Evolutionary conservation across 2,329 filamentous ascomycete genomes (phyloP).

Genomic region (Dactylonectria estremocensis): DNA sequence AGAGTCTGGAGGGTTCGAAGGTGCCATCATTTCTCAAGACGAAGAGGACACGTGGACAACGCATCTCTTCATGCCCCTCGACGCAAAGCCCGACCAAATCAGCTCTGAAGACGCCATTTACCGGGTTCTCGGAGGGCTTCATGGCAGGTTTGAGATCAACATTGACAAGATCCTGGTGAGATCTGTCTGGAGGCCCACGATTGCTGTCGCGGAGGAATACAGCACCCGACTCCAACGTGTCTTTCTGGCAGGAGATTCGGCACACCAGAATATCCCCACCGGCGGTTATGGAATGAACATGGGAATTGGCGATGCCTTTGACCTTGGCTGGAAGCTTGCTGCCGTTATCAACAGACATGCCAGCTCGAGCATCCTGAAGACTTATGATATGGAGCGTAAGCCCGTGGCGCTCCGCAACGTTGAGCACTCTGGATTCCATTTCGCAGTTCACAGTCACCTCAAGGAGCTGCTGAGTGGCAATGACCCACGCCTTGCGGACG

Average conservation of each 20-base stretch:
- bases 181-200: slow-evolving; percentile 39
- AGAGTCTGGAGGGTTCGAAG: slow-evolving; percentile 2
- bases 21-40: background rate
- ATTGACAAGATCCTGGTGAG: slow-evolving; percentile 44
- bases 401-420: slow-evolving; percentile 35
- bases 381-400: slow-evolving; percentile 45
- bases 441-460: slow-evolving; percentile 13
- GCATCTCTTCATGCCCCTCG: background rate
- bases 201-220: slow-evolving; percentile 29
- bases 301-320: slow-evolving; percentile 53
- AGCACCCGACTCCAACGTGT: slow-evolving; percentile 54
- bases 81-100: background rate
- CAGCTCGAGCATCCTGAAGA: slow-evolving; percentile 32
- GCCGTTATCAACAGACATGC: slow-evolving; percentile 39
- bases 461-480: background rate
- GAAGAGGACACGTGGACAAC: slow-evolving; percentile 14
- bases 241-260: slow-evolving; percentile 53
- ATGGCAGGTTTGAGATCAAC: slow-evolving; percentile 16
- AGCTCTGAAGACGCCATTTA: slow-evolving; percentile 14
- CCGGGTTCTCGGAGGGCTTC: background rate
- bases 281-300: slow-evolving; percentile 58
- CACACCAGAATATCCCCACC: slow-evolving; percentile 54
- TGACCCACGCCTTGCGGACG: background rate
- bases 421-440: slow-evolving; percentile 31
- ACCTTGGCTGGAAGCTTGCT: slow-evolving; percentile 55